phyloP scores from a whole-genome alignment of 1,284 basidiomycete genomes.

The Sporisorium exsertum region DNA sequence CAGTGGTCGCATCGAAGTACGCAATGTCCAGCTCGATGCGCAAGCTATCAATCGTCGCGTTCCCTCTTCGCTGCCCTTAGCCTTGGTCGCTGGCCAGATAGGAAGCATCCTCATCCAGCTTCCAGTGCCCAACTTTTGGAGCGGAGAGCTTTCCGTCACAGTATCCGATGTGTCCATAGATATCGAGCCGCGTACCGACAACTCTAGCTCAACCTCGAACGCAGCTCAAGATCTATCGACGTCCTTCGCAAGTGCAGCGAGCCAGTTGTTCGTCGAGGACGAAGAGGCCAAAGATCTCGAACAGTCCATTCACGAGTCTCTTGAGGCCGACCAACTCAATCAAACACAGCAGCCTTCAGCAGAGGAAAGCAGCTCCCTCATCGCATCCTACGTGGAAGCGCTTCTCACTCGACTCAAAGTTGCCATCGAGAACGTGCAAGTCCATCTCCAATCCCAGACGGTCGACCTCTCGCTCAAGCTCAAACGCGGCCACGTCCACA shows the following conservation, averaged over 20 bases:
- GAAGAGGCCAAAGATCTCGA: constrained; percentile 53
- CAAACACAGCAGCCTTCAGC: constrained; percentile 4
- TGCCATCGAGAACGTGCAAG: constrained; percentile 21
- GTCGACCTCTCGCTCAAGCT: constrained; percentile 36
- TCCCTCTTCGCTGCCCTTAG: constrained; percentile 74
- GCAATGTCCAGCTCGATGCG: constrained; percentile 82
- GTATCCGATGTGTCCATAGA: constrained; percentile 31
- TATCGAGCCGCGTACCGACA: not conserved
- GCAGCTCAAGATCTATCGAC: constrained; percentile 18
- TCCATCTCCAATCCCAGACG: constrained; percentile 25
- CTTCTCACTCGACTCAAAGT: constrained; percentile 56
- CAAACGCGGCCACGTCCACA: constrained; percentile 18
- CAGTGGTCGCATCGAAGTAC: constrained; percentile 86
- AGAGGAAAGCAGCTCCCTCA: constrained; percentile 31
- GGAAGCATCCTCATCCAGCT: constrained; percentile 54
- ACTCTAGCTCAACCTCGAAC: not conserved
- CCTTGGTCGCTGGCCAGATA: constrained; percentile 77
- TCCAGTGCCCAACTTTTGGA: constrained; percentile 58
- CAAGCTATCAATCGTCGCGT: constrained; percentile 51
- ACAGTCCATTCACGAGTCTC: constrained; percentile 51
- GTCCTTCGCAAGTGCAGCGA: constrained; percentile 49
- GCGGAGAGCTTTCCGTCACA: constrained; percentile 45
- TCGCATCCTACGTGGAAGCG: constrained; percentile 52
- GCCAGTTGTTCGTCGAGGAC: constrained; percentile 44
- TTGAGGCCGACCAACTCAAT: constrained; percentile 20